These are phyloP conservation scores for Apiotrichum montevideense DNA, from an alignment of 1,284 basidiomycete species.

Conservation along the genomic window DNA sequence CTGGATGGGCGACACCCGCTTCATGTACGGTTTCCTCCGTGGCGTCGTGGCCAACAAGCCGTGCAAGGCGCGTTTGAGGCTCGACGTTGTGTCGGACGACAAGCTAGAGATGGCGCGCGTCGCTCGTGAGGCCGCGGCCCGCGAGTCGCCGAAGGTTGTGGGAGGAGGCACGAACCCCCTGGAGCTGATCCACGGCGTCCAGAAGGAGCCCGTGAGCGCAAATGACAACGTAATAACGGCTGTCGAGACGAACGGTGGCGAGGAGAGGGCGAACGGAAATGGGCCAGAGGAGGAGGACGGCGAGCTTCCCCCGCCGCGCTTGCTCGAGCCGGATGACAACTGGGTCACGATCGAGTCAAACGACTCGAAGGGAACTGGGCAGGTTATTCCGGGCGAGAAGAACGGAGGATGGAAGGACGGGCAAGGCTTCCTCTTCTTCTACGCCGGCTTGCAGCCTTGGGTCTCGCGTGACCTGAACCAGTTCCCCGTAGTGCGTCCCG, in stretches of 20 bases:
- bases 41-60: conserved; percentile 63
- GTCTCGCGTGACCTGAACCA: conserved; percentile 69
- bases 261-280: neutral
- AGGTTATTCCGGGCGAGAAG: neutral
- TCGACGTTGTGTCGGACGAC: conserved; percentile 65
- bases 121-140: conserved; percentile 27
- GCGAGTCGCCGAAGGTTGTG: conserved; percentile 12
- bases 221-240: neutral
- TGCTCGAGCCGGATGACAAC: conserved; percentile 32
- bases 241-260: no score
- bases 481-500: conserved; percentile 71
- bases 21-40: conserved; percentile 72
- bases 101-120: conserved; percentile 60
- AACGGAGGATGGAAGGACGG: conserved; percentile 58
- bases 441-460: conserved; percentile 52
- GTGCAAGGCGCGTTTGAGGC: conserved; percentile 64
- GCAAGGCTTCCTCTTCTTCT: conserved; percentile 64
- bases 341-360: conserved; percentile 40
- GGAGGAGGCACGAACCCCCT: conserved; percentile 18
- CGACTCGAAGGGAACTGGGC: neutral
- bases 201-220: neutral
- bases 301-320: conserved; percentile 21
- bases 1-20: conserved; percentile 90
- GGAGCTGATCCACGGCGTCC: conserved; percentile 10
- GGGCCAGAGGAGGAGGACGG: conserved; percentile 14